Evolutionary conservation across 129 eudicot species (phyloP).

Genomic region (Escallonia herrerae): DNA sequence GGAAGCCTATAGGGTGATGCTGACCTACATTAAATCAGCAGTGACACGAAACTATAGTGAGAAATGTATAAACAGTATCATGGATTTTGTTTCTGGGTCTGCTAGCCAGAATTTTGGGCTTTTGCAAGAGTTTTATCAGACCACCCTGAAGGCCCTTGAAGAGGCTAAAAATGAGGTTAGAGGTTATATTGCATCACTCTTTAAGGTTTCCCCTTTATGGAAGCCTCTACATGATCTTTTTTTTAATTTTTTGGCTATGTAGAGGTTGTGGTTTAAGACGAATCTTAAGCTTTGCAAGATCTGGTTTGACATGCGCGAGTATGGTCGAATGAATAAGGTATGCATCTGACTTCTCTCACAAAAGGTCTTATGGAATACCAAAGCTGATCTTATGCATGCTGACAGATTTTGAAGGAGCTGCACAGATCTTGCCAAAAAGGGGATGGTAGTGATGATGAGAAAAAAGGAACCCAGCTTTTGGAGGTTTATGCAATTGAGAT

Average conservation of each 20-base stretch:
- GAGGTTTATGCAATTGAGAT: conserved; percentile 98
- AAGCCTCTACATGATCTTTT: not conserved
- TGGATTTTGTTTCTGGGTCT: conserved; percentile 99
- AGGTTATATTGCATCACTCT: not conserved
- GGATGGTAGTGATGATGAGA: conserved; percentile 97
- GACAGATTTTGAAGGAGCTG: conserved; percentile 92
- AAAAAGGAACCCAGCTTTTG: conserved; percentile 96
- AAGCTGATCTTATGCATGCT: not conserved
- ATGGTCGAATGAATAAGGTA: conserved; percentile 97
- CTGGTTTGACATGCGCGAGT: conserved; percentile 98
- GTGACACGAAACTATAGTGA: conserved; percentile 97
- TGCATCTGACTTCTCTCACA: not conserved
- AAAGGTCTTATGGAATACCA: not conserved
- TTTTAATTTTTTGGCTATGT: conserved; percentile 12
- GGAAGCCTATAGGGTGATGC: conserved; percentile 95
- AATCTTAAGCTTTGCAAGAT: conserved; percentile 98
- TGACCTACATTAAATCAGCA: conserved; percentile 92
- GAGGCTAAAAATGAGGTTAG: conserved; percentile 98
- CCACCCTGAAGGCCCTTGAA: conserved; percentile 94
- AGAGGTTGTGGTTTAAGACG: conserved; percentile 99
- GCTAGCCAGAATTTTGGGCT: conserved; percentile 96
- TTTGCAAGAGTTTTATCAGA: conserved; percentile 87
- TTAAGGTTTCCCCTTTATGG: not conserved
- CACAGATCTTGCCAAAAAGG: conserved; percentile 89
- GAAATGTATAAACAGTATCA: conserved; percentile 92